A percentile compares a stretch with the other conserved stretches of the same genome.
Evolutionary conservation across 2,329 filamentous ascomycete species (phyloP).

Genomic region (Orbilia oligospora): DNA sequence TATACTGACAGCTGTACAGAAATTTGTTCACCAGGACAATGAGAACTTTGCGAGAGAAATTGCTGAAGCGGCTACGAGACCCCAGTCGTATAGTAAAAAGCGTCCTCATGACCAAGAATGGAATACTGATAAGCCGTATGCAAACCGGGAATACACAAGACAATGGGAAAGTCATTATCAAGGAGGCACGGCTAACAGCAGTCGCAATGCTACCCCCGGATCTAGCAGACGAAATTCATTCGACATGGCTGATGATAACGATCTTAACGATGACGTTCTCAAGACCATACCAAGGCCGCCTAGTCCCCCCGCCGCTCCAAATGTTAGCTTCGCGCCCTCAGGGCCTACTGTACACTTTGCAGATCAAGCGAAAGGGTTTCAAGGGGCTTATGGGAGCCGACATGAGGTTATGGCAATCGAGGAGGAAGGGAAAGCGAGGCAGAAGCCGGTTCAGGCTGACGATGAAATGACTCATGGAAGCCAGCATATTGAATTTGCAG

Average conservation of each 20-base stretch:
- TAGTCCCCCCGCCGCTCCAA: conserved; percentile 40
- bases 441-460: conserved; percentile 16
- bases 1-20: conserved; percentile 49
- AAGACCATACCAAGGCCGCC: conserved; percentile 41
- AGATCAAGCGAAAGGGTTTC: conserved; percentile 24
- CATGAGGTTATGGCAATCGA: conserved; percentile 39
- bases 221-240: conserved; percentile 52
- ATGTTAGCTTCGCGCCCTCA: neutral
- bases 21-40: conserved; percentile 63
- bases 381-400: conserved; percentile 29
- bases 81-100: conserved; percentile 36
- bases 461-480: conserved; percentile 55
- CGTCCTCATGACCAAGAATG: conserved; percentile 36
- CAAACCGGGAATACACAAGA: conserved; percentile 27
- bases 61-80: conserved; percentile 34
- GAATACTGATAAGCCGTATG: conserved; percentile 33
- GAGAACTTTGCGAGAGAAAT: conserved; percentile 62
- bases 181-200: conserved; percentile 53
- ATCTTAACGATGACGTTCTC: conserved; percentile 33
- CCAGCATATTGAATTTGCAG: conserved; percentile 40
- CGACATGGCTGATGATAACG: conserved; percentile 16
- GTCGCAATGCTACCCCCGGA: conserved; percentile 49
- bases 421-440: conserved; percentile 27
- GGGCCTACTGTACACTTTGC: conserved; percentile 55
- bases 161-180: conserved; percentile 40